Conservation (phyloP, 2,329 filamentous ascomycete genomes). For the Botrytis galanthina region DNA sequence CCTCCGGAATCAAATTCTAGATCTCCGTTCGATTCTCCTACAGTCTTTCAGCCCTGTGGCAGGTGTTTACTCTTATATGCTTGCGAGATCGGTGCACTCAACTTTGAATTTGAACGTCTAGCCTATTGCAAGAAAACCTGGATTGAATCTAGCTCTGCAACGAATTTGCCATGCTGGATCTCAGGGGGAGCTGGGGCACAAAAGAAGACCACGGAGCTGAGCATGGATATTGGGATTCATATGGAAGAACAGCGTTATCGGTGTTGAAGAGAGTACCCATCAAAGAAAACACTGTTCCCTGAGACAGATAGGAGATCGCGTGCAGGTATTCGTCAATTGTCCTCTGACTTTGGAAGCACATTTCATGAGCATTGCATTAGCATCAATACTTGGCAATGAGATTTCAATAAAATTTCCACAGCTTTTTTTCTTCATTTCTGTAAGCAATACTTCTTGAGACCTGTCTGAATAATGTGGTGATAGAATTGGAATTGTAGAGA, state of each 20-base stretch:
- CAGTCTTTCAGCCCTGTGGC: background rate
- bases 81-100: background rate
- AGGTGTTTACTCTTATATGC: background rate
- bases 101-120: too few relatives aligned
- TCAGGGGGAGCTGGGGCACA: background rate
- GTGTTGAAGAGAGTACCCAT: background rate
- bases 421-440: too few relatives aligned
- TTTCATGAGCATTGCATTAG: background rate
- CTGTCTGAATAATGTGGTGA: background rate
- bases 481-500: background rate
- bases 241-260: too few relatives aligned
- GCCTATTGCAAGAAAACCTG: background rate
- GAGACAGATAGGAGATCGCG: too few relatives aligned
- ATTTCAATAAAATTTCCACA: background rate
- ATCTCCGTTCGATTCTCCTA: background rate
- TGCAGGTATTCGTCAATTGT: too few relatives aligned
- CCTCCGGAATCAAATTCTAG: background rate
- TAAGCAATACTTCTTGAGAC: background rate
- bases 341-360: background rate
- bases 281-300: fast-evolving
- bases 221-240: background rate
- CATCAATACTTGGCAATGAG: background rate
- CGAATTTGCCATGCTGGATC: background rate
- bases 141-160: background rate
- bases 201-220: background rate